Percentiles rank a stretch among this genome's conserved stretches.
Conservation (phyloP, 352 stramenopile genomes). For the Thalassiosira livingstoniorum region DNA sequence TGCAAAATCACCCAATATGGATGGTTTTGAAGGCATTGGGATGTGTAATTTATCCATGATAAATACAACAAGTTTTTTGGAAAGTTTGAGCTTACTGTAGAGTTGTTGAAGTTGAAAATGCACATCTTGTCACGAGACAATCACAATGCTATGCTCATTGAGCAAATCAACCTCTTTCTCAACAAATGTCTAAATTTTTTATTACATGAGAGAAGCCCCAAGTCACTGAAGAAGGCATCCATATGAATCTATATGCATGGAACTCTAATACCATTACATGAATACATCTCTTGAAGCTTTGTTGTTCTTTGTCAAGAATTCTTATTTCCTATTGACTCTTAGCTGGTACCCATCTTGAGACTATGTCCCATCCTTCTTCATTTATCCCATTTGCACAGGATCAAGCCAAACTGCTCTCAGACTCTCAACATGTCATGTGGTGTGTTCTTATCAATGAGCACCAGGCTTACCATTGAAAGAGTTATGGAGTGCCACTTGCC, state of each 20-base stretch:
- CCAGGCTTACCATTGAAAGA: background rate
- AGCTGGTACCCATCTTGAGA: conserved; percentile 7
- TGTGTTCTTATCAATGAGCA: conserved; percentile 24
- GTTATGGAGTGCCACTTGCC: background rate
- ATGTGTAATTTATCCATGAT: too few species aligned
- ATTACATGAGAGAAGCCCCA: background rate
- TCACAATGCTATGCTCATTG: conserved; percentile 19
- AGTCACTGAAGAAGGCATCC: background rate
- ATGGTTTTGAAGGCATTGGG: too few species aligned
- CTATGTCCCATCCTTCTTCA: conserved; percentile 2
- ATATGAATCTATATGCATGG: conserved; percentile 10
- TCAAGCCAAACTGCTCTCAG: background rate
- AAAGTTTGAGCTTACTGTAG: background rate
- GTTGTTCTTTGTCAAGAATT: conserved; percentile 25
- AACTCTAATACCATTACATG: conserved; percentile 10
- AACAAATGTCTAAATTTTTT: conserved; percentile 20
- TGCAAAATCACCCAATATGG: too few species aligned
- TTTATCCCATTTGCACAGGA: background rate
- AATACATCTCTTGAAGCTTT: conserved; percentile 27
- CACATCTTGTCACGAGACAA: conserved; percentile 12
- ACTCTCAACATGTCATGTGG: background rate
- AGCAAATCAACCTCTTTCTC: conserved; percentile 16
- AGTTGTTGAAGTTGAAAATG: background rate
- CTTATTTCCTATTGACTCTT: conserved; percentile 32
- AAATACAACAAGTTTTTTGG: conserved; percentile 9